A percentile compares a stretch with the other conserved stretches of the same genome.
These are phyloP conservation scores for Salix arbutifolia DNA, from an alignment of 345 rosid genomes.

Conservation along the genomic window DNA sequence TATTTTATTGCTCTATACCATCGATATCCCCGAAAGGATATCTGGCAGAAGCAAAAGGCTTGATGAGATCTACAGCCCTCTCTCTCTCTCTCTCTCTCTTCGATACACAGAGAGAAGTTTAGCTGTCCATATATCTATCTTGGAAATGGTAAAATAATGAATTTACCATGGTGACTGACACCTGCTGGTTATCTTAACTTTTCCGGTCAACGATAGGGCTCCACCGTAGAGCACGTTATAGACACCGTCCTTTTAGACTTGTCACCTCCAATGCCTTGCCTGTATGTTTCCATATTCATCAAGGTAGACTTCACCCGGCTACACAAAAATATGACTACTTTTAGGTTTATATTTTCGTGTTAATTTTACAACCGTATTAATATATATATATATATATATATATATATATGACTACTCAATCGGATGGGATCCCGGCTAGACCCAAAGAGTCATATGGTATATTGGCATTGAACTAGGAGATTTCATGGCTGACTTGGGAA, in stretches of 20 bases:
- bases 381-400: no score
- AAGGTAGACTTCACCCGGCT: no score
- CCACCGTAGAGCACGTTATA: conserved; percentile 10
- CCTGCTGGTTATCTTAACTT: conserved; percentile 21
- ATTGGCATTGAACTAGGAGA: no score
- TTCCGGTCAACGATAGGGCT: conserved; percentile 25
- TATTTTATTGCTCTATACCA: background rate
- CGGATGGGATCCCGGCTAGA: no score
- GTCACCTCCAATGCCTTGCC: background rate
- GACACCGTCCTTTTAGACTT: conserved; percentile 23
- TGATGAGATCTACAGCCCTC: conserved; percentile 28
- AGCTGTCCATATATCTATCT: conserved; percentile 14
- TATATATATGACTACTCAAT: no score
- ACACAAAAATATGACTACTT: no score
- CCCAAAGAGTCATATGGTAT: no score
- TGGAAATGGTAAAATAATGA: conserved; percentile 18
- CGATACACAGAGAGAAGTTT: conserved; percentile 1
- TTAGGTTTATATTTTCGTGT: no score
- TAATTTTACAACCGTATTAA: no score
- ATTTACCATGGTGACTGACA: conserved; percentile 29
- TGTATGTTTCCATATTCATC: conserved; percentile 5
- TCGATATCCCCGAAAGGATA: conserved; percentile 26
- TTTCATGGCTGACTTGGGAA: no score
- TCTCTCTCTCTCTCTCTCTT: conserved; percentile 15
- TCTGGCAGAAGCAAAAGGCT: conserved; percentile 20